Conservation (phyloP, 1,284 basidiomycete species). For the Marasmius tenuissimus region DNA sequence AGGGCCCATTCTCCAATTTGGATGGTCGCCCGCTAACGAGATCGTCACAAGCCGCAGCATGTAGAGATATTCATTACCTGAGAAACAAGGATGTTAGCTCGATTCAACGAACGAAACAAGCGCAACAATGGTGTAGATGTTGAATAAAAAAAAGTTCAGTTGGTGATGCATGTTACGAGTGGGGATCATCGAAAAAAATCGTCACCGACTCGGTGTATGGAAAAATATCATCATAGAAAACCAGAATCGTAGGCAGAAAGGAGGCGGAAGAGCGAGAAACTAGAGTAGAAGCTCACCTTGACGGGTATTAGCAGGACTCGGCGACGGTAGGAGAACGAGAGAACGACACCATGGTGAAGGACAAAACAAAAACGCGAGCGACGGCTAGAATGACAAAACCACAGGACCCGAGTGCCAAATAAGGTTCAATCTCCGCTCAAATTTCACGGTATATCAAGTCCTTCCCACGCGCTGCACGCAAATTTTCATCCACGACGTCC, state of each 20-base stretch:
- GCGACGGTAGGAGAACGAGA: neutral
- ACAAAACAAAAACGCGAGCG: neutral
- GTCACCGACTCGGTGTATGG: slow-evolving; percentile 70
- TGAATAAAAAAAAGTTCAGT: slow-evolving; percentile 46
- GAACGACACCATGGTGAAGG: neutral
- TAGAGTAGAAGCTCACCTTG: neutral
- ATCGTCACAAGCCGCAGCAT: slow-evolving; percentile 27
- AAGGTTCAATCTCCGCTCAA: neutral
- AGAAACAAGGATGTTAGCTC: neutral
- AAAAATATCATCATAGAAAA: slow-evolving; percentile 57
- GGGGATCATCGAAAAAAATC: slow-evolving; percentile 56
- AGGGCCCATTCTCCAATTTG: slow-evolving; percentile 22
- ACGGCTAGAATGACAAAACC: neutral
- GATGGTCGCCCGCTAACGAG: slow-evolving; percentile 36
- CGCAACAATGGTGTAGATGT: neutral
- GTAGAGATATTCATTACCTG: slow-evolving; percentile 2
- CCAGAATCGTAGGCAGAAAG: neutral
- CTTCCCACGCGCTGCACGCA: neutral
- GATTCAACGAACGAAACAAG: slow-evolving; percentile 12
- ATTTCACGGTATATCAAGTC: neutral
- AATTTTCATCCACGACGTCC: neutral
- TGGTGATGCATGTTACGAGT: slow-evolving; percentile 84
- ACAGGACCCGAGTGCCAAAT: neutral
- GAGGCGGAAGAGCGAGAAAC: neutral
- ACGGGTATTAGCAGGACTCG: neutral